Evolutionary conservation across 441 rosid species (phyloP).

Genomic region (Eruca vesicaria): DNA sequence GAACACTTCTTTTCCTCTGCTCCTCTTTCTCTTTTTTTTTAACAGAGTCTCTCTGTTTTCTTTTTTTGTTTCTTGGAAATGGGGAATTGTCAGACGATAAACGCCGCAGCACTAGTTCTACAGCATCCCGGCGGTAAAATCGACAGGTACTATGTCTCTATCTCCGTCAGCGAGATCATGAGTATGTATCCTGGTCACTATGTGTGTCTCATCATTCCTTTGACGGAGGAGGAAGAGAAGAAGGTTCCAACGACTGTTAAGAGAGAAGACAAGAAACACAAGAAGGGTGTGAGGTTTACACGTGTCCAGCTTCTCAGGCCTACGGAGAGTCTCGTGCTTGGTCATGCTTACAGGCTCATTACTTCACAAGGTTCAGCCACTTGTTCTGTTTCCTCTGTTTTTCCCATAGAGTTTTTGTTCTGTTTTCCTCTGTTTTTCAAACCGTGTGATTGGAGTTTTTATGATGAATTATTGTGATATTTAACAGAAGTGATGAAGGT

Average conservation of each 20-base stretch:
- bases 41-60: slow-evolving; percentile 18
- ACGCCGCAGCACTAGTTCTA: slow-evolving; percentile 81
- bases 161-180: slow-evolving; percentile 77
- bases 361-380: slow-evolving; percentile 62
- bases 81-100: slow-evolving; percentile 95
- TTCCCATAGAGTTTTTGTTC: too few species aligned
- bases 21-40: not conserved
- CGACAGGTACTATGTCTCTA: slow-evolving; percentile 68
- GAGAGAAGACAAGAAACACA: slow-evolving; percentile 23
- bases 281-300: slow-evolving; percentile 59
- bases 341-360: slow-evolving; percentile 87
- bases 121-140: slow-evolving; percentile 82
- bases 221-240: slow-evolving; percentile 43
- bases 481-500: slow-evolving; percentile 82
- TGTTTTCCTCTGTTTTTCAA: too few species aligned
- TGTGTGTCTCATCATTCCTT: slow-evolving; percentile 83
- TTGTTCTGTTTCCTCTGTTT: not conserved
- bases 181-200: slow-evolving; percentile 79
- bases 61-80: slow-evolving; percentile 26
- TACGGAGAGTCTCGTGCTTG: slow-evolving; percentile 71
- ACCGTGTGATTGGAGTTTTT: not conserved
- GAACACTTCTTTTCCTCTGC: not conserved
- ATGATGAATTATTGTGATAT: slow-evolving; percentile 1
- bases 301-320: slow-evolving; percentile 92
- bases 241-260: slow-evolving; percentile 14